Percentiles rank a stretch among this genome's conserved stretches.
Evolutionary conservation across 2,329 filamentous ascomycete genomes (phyloP).

Genomic region (Ascochyta pisi): DNA sequence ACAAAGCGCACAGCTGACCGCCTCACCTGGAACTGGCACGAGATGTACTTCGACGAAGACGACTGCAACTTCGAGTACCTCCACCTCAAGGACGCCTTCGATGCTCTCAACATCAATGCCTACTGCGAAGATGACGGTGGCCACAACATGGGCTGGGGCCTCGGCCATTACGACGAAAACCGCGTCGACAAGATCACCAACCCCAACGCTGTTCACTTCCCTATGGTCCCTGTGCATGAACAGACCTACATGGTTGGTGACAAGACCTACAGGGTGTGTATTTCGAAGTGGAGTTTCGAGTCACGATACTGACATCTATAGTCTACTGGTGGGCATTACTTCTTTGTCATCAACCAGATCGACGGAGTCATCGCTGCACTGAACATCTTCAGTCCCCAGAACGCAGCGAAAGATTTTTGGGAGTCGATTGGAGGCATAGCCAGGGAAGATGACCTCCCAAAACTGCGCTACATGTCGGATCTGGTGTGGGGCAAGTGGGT

Average conservation of each 20-base stretch:
- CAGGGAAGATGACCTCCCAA: slow-evolving; percentile 26
- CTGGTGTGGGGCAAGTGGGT: slow-evolving; percentile 34
- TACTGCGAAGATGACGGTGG: slow-evolving; percentile 4
- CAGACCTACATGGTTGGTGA: slow-evolving; percentile 1
- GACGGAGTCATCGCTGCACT: slow-evolving; percentile 22
- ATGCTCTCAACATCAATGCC: slow-evolving; percentile 8
- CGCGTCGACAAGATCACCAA: neutral
- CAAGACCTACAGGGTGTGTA: slow-evolving; percentile 2
- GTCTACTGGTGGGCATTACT: slow-evolving; percentile 25
- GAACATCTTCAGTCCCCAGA: slow-evolving; percentile 17
- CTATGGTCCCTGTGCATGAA: neutral
- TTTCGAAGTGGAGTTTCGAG: too few species aligned
- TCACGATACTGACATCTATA: slow-evolving; percentile 3
- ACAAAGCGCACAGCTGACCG: slow-evolving; percentile 8
- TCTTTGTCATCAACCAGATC: slow-evolving; percentile 22
- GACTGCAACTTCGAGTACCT: slow-evolving; percentile 6
- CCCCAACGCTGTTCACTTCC: neutral
- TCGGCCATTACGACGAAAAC: slow-evolving; percentile 13
- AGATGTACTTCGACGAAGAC: slow-evolving; percentile 8
- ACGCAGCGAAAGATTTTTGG: slow-evolving; percentile 2
- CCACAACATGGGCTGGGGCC: slow-evolving; percentile 10
- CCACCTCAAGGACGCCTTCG: slow-evolving; percentile 7
- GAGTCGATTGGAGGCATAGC: slow-evolving; percentile 15
- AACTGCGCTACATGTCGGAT: slow-evolving; percentile 24
- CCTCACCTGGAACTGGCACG: slow-evolving; percentile 20